Conservation (phyloP, 495 filamentous ascomycete genomes). For the Hypoxylon cercidicola region DNA sequence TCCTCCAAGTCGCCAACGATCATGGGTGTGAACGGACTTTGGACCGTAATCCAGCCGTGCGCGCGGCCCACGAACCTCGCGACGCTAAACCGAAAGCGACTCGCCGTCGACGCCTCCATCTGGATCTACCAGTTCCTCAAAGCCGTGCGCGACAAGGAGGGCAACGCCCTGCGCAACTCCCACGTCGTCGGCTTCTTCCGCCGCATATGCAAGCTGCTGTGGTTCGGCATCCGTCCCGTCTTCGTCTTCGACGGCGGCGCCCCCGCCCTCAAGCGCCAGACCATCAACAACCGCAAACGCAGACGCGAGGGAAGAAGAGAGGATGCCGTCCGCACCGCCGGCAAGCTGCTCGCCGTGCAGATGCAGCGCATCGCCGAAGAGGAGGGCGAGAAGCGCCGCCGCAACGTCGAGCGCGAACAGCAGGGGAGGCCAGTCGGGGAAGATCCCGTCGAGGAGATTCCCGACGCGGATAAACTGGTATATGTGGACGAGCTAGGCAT, state of each 20-base stretch:
- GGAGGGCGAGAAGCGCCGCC: constrained; percentile 72
- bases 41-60: constrained; percentile 92
- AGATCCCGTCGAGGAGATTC: constrained; percentile 71
- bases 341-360: constrained; percentile 89
- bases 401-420: constrained; percentile 49
- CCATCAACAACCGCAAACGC: constrained; percentile 79
- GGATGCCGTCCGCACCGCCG: constrained; percentile 91
- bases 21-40: constrained; percentile 98
- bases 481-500: constrained; percentile 91
- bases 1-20: constrained; percentile 5
- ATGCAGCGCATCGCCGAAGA: constrained; percentile 90
- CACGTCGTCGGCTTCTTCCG: constrained; percentile 98
- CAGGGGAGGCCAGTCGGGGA: constrained; percentile 46
- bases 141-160: constrained; percentile 97
- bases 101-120: constrained; percentile 97
- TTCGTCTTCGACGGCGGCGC: constrained; percentile 99
- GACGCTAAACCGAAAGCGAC: constrained; percentile 91
- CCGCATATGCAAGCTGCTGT: constrained; percentile 95
- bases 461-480: constrained; percentile 72
- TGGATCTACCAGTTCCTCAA: constrained; percentile 99
- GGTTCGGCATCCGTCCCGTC: constrained; percentile 94
- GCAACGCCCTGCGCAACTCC: constrained; percentile 92
- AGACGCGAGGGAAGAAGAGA: constrained; percentile 89
- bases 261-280: constrained; percentile 89
- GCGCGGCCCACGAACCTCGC: constrained; percentile 92